Conservation (phyloP, 306 rosid genomes). For the Spatholobus suberectus region DNA sequence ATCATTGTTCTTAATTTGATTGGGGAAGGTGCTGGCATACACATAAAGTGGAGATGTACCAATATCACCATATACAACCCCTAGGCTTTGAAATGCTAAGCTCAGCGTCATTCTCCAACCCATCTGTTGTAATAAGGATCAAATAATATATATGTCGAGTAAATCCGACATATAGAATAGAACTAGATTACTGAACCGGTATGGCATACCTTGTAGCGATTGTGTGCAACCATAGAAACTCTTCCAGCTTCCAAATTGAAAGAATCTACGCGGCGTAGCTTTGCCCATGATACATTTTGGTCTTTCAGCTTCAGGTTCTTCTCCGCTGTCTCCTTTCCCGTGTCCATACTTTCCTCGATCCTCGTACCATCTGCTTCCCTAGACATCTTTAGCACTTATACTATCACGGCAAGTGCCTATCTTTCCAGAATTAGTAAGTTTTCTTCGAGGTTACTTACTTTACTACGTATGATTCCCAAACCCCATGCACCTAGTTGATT, state of each 20-base stretch:
- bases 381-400: conserved; percentile 22
- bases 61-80: conserved; percentile 33
- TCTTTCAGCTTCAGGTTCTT: conserved; percentile 43
- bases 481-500: conserved; percentile 58
- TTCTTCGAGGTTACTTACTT: conserved; percentile 40
- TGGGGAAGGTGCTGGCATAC: neutral
- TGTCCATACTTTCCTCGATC: conserved; percentile 18
- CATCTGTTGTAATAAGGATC: too few relatives aligned
- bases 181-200: too few relatives aligned
- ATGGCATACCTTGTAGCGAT: conserved; percentile 53
- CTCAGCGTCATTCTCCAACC: neutral
- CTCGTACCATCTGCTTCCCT: conserved; percentile 10
- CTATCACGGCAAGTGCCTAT: conserved; percentile 12
- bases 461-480: conserved; percentile 38
- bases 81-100: conserved; percentile 32
- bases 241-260: conserved; percentile 88
- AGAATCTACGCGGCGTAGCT: conserved; percentile 75
- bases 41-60: conserved; percentile 32
- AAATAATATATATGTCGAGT: too few relatives aligned
- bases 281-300: conserved; percentile 68
- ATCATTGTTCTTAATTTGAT: neutral
- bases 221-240: conserved; percentile 42
- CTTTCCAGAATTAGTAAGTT: conserved; percentile 58
- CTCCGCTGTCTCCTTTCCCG: neutral
- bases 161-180: too few relatives aligned